These are phyloP conservation scores for Pseudogymnoascus verrucosus DNA, from an alignment of 2,329 filamentous ascomycete genomes.

Conservation along the genomic window DNA sequence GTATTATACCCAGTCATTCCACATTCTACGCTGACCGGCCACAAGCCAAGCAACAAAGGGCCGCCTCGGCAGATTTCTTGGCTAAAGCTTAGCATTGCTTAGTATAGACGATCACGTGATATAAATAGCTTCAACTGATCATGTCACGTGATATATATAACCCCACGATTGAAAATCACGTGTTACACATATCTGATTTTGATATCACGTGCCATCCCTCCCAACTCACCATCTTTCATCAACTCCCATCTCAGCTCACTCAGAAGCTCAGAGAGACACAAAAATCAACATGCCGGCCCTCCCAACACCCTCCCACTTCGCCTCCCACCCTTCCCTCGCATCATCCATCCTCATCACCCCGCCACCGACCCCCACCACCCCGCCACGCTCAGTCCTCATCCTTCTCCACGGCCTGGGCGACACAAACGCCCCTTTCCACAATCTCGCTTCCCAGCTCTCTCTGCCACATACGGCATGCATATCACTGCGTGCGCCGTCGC, in stretches of 20 bases:
- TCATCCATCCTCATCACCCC: conserved; percentile 21
- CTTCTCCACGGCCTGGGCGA: conserved; percentile 65
- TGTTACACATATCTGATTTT: neutral
- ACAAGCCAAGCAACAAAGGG: neutral
- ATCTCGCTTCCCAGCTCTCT: conserved; percentile 48
- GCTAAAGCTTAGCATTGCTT: conserved; percentile 1
- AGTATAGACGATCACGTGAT: neutral
- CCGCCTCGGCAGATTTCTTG: neutral
- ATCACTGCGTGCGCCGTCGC: conserved; percentile 50
- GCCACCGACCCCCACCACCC: conserved; percentile 30
- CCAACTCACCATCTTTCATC: neutral
- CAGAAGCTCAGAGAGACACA: neutral
- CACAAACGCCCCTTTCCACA: conserved; percentile 48
- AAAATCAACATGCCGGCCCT: conserved; percentile 13
- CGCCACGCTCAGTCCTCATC: conserved; percentile 53
- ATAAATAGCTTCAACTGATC: neutral
- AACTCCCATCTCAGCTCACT: neutral
- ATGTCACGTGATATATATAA: no score
- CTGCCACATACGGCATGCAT: conserved; percentile 59
- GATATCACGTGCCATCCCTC: neutral
- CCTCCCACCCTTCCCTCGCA: conserved; percentile 32
- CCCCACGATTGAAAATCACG: neutral
- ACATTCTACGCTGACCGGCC: neutral
- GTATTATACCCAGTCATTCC: neutral
- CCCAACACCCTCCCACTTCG: conserved; percentile 39